These are phyloP conservation scores for Zymoseptoria tritici DNA, from an alignment of 2,329 filamentous ascomycete species.

Conservation along the genomic window DNA sequence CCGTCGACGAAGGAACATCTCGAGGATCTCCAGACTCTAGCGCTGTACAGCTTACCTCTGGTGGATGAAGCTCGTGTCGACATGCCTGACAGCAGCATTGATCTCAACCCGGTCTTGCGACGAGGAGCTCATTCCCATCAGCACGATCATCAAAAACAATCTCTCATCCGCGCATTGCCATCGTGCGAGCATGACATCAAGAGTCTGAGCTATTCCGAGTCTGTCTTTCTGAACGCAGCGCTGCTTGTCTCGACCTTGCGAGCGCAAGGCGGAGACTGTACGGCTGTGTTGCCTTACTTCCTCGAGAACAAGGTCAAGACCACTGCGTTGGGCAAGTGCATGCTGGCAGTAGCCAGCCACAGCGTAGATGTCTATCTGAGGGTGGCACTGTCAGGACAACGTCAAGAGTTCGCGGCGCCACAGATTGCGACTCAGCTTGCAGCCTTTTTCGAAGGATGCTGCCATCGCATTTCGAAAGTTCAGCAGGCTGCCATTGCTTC, in stretches of 20 bases:
- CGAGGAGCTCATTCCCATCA: slow-evolving; percentile 76
- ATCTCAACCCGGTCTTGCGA: slow-evolving; percentile 86
- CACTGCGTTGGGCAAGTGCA: slow-evolving; percentile 54
- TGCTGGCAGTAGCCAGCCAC: slow-evolving; percentile 56
- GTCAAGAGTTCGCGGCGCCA: slow-evolving; percentile 78
- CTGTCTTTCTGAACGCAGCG: slow-evolving; percentile 85
- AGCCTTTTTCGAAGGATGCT: slow-evolving; percentile 77
- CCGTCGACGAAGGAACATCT: slow-evolving; percentile 64
- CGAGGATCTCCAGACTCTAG: slow-evolving; percentile 73
- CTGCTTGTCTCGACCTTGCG: slow-evolving; percentile 84
- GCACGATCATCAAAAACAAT: slow-evolving; percentile 71
- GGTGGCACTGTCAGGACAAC: slow-evolving; percentile 63
- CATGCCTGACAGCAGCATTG: slow-evolving; percentile 89
- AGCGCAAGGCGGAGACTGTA: slow-evolving; percentile 80
- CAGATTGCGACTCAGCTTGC: slow-evolving; percentile 86
- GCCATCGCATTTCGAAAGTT: slow-evolving; percentile 85
- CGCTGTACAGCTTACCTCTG: slow-evolving; percentile 77
- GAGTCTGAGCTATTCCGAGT: slow-evolving; percentile 77
- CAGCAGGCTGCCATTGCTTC: slow-evolving; percentile 78
- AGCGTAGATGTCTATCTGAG: slow-evolving; percentile 73
- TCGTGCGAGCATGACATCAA: slow-evolving; percentile 71
- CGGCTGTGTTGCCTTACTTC: slow-evolving; percentile 84
- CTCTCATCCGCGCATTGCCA: slow-evolving; percentile 66
- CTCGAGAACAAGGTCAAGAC: slow-evolving; percentile 74
- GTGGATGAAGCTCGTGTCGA: slow-evolving; percentile 84